A percentile compares a stretch with the other conserved stretches of the same genome.
phyloP scores from a whole-genome alignment of 1,284 basidiomycete genomes.

The Papiliotrema laurentii region DNA sequence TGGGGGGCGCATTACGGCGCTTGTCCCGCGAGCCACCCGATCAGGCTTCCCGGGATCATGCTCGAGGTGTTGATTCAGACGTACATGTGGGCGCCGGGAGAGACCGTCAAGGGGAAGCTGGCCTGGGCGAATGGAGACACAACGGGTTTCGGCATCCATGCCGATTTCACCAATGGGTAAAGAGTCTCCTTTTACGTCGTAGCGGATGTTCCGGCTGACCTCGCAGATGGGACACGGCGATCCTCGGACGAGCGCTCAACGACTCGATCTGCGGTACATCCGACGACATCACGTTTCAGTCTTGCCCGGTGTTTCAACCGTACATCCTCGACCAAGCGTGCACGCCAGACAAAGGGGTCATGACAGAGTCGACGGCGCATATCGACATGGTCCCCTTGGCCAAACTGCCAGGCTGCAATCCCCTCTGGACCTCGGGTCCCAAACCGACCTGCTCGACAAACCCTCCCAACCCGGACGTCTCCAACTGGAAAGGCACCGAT shows the following conservation, averaged over 20 bases:
- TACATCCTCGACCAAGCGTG: slow-evolving; percentile 21
- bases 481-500: slow-evolving; percentile 17
- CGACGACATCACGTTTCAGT: slow-evolving; percentile 11
- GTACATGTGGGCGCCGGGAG: slow-evolving; percentile 15
- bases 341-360: slow-evolving; percentile 21
- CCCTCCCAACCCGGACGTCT: slow-evolving; percentile 15
- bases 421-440: slow-evolving; percentile 18
- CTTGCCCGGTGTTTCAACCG: slow-evolving; percentile 25
- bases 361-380: slow-evolving; percentile 23
- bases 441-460: slow-evolving; percentile 23
- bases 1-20: slow-evolving; percentile 14
- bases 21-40: slow-evolving; percentile 35
- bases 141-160: slow-evolving; percentile 35
- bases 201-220: not conserved
- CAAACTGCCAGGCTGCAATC: slow-evolving; percentile 30
- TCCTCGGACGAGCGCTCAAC: slow-evolving; percentile 24
- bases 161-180: slow-evolving; percentile 27
- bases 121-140: slow-evolving; percentile 44
- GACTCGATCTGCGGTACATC: slow-evolving; percentile 18
- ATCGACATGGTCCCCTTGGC: slow-evolving; percentile 16
- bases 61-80: slow-evolving; percentile 31
- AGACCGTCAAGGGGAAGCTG: slow-evolving; percentile 25
- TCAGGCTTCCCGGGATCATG: slow-evolving; percentile 33
- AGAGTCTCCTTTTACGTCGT: not conserved
- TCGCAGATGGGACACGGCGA: slow-evolving; percentile 28